These are phyloP conservation scores for Chloromonas sp. DNA, from an alignment of 163 green algal genomes.

Conservation along the genomic window DNA sequence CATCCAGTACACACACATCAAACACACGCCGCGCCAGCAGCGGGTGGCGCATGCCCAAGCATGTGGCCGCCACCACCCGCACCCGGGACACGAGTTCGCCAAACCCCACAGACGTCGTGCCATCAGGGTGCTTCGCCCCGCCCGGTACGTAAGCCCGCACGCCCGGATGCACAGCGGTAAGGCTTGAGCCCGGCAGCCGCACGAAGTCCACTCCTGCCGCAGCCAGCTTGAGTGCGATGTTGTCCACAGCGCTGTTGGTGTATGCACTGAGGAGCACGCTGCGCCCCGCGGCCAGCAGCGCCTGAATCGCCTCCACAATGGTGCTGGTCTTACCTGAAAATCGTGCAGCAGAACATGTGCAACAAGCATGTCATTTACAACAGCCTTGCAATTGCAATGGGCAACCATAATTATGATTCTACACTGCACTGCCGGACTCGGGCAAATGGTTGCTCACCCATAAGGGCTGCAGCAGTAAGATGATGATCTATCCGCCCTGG, in stretches of 20 bases:
- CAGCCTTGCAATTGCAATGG: background rate
- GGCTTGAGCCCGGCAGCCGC: conserved; percentile 50
- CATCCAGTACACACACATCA: conserved; percentile 90
- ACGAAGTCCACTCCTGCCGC: conserved; percentile 55
- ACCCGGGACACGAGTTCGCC: conserved; percentile 14
- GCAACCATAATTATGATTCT: background rate
- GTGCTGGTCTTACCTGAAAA: conserved; percentile 63
- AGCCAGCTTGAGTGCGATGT: conserved; percentile 77
- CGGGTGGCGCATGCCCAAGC: conserved; percentile 53
- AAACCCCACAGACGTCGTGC: conserved; percentile 33
- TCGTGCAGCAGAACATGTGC: background rate
- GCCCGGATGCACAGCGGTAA: conserved; percentile 39
- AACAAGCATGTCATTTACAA: background rate
- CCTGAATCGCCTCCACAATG: conserved; percentile 44
- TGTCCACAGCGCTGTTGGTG: conserved; percentile 95
- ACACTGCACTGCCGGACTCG: no score
- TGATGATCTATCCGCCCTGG: background rate
- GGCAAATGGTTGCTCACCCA: no score
- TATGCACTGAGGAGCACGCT: conserved; percentile 82
- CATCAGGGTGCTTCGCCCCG: conserved; percentile 37
- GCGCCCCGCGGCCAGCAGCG: conserved; percentile 52
- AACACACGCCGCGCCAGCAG: conserved; percentile 64
- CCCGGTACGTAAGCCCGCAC: conserved; percentile 51
- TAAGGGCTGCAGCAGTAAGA: background rate
- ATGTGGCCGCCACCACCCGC: conserved; percentile 60